Evolutionary conservation across 768 basidiomycete species (phyloP), one percentile per base, ranked within the genome.

Genomic region (Rhodocollybia butyracea): DNA sequence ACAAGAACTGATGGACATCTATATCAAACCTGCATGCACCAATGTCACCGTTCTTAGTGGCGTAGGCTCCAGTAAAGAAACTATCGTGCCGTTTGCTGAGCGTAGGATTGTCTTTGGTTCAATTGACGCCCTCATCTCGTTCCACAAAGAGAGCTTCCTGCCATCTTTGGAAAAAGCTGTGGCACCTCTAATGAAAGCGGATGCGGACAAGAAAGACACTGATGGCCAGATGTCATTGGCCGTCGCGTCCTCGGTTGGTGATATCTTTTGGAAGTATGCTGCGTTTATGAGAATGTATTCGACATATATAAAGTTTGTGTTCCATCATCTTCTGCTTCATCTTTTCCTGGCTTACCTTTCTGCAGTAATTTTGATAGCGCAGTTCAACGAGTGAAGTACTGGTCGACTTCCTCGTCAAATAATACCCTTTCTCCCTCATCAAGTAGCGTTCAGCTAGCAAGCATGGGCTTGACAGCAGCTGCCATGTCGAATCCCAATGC

Each of bases 221-320:
- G 86, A 91, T 57, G 93, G 91, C 0, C 81, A 84, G 55, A 64
- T 90, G 34, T 92, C 94, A 0, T 68, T 86, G 51, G 75, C 75
- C 42, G 90, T 91, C 13, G 92, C 91, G 0, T 88, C 81, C 57
- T 79, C 83, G 13, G 88, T 99, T 34, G 95, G 91, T 6, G 81
- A 87, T 55, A 94, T 91, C 45, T 99, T 98, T 70, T 74, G 92
- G 53, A 90, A 88, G 51, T 94, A 99, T 69, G 91, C 94, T 29
- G 94, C 96, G 3, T 98, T 98, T 76, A 93, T 99, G 91, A 91
- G 79, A 74, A 98, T 98, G 89, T 99, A 99, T 69, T 94, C 94
- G 30, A 90, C 89, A 41, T 99, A 98, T 68, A 96, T 96, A 78
- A 98, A 98, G 92, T 94, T 68, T 66, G 88, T 72, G 36, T 46